A percentile compares a stretch with the other conserved stretches of the same genome.
phyloP scores from a whole-genome alignment of 2,329 filamentous ascomycete species.

The Talaromyces verruculosus region DNA sequence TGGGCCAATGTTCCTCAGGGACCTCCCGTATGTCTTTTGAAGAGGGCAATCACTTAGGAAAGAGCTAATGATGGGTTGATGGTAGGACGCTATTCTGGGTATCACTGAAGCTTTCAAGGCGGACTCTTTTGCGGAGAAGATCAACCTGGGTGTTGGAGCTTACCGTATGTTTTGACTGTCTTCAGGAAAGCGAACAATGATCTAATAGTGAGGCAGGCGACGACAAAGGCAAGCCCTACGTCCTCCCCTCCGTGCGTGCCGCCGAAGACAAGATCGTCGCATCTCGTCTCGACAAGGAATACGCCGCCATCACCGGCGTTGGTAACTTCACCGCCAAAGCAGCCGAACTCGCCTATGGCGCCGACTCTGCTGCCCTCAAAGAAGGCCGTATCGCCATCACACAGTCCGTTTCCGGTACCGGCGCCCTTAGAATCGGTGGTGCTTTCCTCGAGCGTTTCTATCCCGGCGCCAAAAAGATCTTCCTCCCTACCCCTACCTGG shows the following conservation, averaged over 20 bases:
- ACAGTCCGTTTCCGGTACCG: slow-evolving; percentile 97
- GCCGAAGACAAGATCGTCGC: slow-evolving; percentile 85
- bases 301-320: slow-evolving; percentile 94
- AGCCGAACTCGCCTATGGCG: slow-evolving; percentile 84
- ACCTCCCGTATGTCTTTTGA: slow-evolving; percentile 73
- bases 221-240: slow-evolving; percentile 95
- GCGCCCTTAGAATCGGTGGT: slow-evolving; percentile 89
- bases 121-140: slow-evolving; percentile 90
- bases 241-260: slow-evolving; percentile 86
- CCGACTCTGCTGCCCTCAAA: slow-evolving; percentile 71
- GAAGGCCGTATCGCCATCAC: slow-evolving; percentile 82
- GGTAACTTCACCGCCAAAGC: slow-evolving; percentile 92
- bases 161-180: slow-evolving; percentile 62
- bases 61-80: slow-evolving; percentile 8
- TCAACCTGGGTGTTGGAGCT: slow-evolving; percentile 96
- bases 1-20: slow-evolving; percentile 92
- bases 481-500: slow-evolving; percentile 95
- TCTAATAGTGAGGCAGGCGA: slow-evolving; percentile 52
- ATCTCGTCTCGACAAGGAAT: slow-evolving; percentile 87
- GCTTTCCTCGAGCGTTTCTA: slow-evolving; percentile 92
- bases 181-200: no score
- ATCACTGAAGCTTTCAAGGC: slow-evolving; percentile 99
- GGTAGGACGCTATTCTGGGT: slow-evolving; percentile 50
- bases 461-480: slow-evolving; percentile 89
- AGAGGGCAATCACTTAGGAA: no score